These are phyloP conservation scores for Collariella sp. DNA, from an alignment of 495 filamentous ascomycete species.

Conservation along the genomic window DNA sequence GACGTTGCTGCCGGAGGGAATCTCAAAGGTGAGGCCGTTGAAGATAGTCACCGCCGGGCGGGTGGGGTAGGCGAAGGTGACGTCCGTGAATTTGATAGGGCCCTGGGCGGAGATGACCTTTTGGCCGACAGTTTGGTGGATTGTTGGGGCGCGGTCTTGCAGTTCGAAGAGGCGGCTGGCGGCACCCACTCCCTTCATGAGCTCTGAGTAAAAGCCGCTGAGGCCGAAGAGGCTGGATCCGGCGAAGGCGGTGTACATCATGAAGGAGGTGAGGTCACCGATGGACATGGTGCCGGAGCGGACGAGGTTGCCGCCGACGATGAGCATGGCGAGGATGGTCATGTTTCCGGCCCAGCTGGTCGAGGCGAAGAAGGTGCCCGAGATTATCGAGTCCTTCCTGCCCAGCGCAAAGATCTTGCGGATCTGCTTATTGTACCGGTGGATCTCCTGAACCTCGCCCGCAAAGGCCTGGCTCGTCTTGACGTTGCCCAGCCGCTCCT, in stretches of 20 bases:
- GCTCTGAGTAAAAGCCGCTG: slow-evolving; percentile 91
- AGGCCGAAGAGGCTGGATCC: slow-evolving; percentile 86
- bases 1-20: slow-evolving; percentile 86
- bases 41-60: slow-evolving; percentile 87
- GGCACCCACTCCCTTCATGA: slow-evolving; percentile 97
- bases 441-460: slow-evolving; percentile 82
- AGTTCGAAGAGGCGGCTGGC: slow-evolving; percentile 92
- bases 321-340: slow-evolving; percentile 87
- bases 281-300: slow-evolving; percentile 75
- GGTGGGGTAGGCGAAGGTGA: slow-evolving; percentile 84
- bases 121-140: slow-evolving; percentile 69
- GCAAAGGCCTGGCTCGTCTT: slow-evolving; percentile 93
- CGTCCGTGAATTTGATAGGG: slow-evolving; percentile 73
- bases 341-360: slow-evolving; percentile 89
- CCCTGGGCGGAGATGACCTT: slow-evolving; percentile 76
- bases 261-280: slow-evolving; percentile 90
- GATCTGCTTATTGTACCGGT: slow-evolving; percentile 83
- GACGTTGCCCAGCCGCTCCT: slow-evolving; percentile 91
- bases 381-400: slow-evolving; percentile 73
- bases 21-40: slow-evolving; percentile 77
- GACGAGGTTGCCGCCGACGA: slow-evolving; percentile 85
- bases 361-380: slow-evolving; percentile 83
- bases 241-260: slow-evolving; percentile 96
- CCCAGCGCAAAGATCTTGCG: slow-evolving; percentile 86
- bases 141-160: slow-evolving; percentile 83